Base-by-base conservation (phyloP, 176 grass and related monocot species). In the bread wheat (Triticum aestivum) region DNA sequence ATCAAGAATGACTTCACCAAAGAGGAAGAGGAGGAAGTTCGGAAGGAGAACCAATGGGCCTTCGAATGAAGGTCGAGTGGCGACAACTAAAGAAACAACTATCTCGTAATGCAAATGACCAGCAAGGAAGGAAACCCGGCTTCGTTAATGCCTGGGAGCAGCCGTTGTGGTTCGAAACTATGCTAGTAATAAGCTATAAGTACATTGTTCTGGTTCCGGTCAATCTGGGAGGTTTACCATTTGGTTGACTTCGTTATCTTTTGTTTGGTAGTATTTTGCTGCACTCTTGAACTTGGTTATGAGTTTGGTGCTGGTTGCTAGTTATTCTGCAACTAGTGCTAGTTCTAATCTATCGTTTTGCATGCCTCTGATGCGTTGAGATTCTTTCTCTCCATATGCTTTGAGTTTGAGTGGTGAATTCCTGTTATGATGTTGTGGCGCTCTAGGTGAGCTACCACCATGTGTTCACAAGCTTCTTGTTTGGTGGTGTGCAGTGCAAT, bases 11-110 rank as follows among this genome's bases (percentile, higher is more conserved):
- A 90, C 79, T 90, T 88, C 66, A 76, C 88, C 2, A n/a, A 82
- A 0, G 91, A 93, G 49, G 92, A 93, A 61, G 92, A 93, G 52
- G 89, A 77, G 27, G 86, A 89, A 41, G 63, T 91, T 33, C 85
- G 86, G 61, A 88, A 34, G 89, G 92, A 91, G 89, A 88, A 90
- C 79, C 83, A 84, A 79, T 93, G 92, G 92, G 89, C 89, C 38
- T 91, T 91, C 10, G 89, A 93, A 45, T 93, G 78, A 93, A 14
- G 24, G 65, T 42, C 44, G 26, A 8, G 68, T 9, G 1, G 1
- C 5, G 20, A n/a, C 68, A 44, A 41, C 20, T 54, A 29, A 56
- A 37, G 39, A 42, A 42, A 64, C 67, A 76, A 37, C 86, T 51
- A 58, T 81, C 24, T 63, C 29, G 2, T 73, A 5, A 64, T 65